phyloP scores from a whole-genome alignment of 2,329 filamentous ascomycete genomes.

The Penicillium verrucosum region DNA sequence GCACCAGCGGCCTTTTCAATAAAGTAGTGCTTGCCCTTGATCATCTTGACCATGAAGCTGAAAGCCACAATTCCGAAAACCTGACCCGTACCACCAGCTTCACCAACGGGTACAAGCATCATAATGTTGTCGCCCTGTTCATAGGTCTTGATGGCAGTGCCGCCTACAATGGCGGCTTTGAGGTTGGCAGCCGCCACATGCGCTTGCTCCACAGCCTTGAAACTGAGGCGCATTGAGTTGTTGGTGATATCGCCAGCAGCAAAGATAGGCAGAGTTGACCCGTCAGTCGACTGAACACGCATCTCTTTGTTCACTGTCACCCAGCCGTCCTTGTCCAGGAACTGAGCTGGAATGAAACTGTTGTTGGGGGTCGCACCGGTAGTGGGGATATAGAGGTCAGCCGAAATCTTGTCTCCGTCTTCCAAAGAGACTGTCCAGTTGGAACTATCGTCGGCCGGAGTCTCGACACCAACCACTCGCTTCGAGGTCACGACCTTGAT shows the following conservation, averaged over 20 bases:
- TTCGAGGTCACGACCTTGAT: conserved; percentile 44
- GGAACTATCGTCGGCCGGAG: conserved; percentile 28
- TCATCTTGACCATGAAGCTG: conserved; percentile 41
- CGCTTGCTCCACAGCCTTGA: conserved; percentile 30
- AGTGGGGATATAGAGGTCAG: conserved; percentile 54
- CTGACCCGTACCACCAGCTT: conserved; percentile 28
- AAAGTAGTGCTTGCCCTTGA: conserved; percentile 46
- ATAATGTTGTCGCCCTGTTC: conserved; percentile 23
- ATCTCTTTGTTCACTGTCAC: conserved; percentile 47
- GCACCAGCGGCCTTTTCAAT: conserved; percentile 23
- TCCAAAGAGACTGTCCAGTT: conserved; percentile 44
- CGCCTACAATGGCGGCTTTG: conserved; percentile 25
- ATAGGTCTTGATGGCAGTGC: conserved; percentile 19
- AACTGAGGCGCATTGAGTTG: conserved; percentile 24
- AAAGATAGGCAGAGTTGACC: conserved; percentile 23
- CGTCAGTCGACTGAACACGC: conserved; percentile 20
- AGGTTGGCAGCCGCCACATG: conserved; percentile 27
- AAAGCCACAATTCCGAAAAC: conserved; percentile 39
- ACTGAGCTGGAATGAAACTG: conserved; percentile 48
- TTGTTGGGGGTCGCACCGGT: conserved; percentile 54
- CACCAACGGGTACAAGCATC: conserved; percentile 33
- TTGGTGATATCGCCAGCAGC: conserved; percentile 34
- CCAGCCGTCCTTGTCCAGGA: conserved; percentile 48
- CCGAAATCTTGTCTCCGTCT: conserved; percentile 47
- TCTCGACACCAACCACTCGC: conserved; percentile 32